A percentile compares a stretch with the other conserved stretches of the same genome.
These are phyloP conservation scores for Rhodamnia rubescens DNA, from an alignment of 345 rosid species.

Conservation along the genomic window DNA sequence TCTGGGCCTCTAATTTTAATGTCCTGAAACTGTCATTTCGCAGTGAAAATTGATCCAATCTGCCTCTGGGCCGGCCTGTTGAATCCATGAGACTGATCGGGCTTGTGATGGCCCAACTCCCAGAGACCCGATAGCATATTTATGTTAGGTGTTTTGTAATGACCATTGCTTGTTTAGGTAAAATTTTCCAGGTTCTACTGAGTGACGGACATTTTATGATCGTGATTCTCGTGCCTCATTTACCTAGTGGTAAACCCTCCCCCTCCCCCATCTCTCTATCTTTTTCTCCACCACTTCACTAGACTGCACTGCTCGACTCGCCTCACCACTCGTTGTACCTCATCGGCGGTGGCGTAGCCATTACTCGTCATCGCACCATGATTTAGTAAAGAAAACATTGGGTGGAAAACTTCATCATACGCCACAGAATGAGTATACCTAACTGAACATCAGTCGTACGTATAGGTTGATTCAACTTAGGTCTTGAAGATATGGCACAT, in stretches of 20 bases:
- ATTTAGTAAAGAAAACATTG: background rate
- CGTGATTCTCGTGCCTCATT: too few species aligned
- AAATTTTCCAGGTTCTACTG: too few species aligned
- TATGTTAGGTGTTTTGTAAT: too few species aligned
- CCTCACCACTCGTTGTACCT: background rate
- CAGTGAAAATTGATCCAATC: background rate
- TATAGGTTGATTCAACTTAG: background rate
- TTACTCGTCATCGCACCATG: accelerated
- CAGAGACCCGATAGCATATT: background rate
- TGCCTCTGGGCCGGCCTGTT: background rate
- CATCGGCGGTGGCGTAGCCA: background rate
- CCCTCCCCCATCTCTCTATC: too few species aligned
- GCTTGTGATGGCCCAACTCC: background rate
- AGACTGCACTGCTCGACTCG: accelerated
- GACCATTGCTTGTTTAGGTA: too few species aligned
- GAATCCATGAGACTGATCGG: background rate
- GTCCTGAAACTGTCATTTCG: background rate
- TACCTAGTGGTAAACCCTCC: too few species aligned
- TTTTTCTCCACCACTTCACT: too few species aligned
- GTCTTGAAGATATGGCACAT: background rate
- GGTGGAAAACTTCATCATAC: background rate
- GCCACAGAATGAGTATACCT: background rate
- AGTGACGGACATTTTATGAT: too few species aligned
- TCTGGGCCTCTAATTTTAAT: background rate
- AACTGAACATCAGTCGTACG: background rate